Evolutionary conservation across 306 rosid species (phyloP).

Genomic region (Lathyrus tuberosus): DNA sequence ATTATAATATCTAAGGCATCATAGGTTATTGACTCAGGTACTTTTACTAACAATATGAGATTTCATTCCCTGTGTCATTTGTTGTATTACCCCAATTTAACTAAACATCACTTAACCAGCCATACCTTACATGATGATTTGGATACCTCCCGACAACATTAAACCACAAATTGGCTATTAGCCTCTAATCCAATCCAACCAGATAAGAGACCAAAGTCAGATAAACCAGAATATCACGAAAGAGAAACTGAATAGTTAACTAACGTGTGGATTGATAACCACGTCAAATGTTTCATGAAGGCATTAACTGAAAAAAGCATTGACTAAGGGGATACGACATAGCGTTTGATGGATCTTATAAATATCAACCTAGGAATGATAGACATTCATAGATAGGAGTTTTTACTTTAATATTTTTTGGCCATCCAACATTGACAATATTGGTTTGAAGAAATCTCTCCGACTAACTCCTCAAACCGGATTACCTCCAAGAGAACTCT

Average conservation of each 20-base stretch:
- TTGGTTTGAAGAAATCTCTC: neutral
- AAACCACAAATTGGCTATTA: neutral
- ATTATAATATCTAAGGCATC: neutral
- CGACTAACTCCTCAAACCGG: neutral
- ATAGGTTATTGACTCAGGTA: neutral
- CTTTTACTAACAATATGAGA: neutral
- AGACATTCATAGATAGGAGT: neutral
- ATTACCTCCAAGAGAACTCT: neutral
- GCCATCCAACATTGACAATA: too few relatives aligned
- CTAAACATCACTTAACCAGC: neutral
- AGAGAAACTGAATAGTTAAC: neutral
- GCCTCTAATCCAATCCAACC: neutral
- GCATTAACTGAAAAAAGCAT: neutral
- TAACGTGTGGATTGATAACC: neutral
- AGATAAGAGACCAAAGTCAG: neutral
- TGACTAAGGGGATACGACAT: neutral
- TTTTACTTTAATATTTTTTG: neutral
- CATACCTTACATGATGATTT: neutral
- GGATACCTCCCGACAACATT: neutral
- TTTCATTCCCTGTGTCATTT: neutral
- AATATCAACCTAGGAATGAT: neutral
- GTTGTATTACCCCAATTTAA: neutral
- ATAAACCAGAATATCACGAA: neutral
- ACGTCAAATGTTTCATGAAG: neutral
- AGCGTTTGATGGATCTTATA: neutral